phyloP scores from a whole-genome alignment of 768 basidiomycete genomes.

The Russula lepida region DNA sequence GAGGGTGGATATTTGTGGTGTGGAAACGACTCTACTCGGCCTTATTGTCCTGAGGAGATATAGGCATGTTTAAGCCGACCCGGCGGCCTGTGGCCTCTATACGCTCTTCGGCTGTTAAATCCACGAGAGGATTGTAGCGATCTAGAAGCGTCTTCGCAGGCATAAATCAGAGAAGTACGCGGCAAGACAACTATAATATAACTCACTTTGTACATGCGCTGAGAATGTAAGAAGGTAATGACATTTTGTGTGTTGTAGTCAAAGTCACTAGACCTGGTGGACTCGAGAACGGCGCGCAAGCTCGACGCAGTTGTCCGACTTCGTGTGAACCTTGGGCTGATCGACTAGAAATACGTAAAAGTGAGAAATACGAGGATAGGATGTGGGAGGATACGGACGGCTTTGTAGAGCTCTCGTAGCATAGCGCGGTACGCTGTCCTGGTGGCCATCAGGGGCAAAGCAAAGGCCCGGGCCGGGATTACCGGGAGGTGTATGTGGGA shows the following conservation, averaged over 20 bases:
- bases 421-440: conserved; percentile 40
- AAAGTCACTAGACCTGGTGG: conserved; percentile 22
- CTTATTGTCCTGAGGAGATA: conserved; percentile 30
- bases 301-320: conserved; percentile 39
- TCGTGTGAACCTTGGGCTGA: conserved; percentile 29
- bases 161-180: not conserved
- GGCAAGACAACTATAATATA: not conserved
- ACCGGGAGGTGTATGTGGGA: too few species aligned
- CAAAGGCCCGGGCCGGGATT: not conserved
- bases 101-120: conserved; percentile 72
- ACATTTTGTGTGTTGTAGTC: conserved; percentile 49
- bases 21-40: conserved; percentile 7
- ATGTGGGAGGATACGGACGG: conserved; percentile 33
- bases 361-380: conserved; percentile 3
- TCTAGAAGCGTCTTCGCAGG: conserved; percentile 59
- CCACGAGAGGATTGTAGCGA: conserved; percentile 79
- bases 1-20: not conserved
- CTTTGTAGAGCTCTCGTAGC: conserved; percentile 46
- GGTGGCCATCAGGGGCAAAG: not conserved
- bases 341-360: conserved; percentile 28
- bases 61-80: conserved; percentile 82
- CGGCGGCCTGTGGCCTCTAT: conserved; percentile 77
- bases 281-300: conserved; percentile 48
- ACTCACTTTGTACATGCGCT: conserved; percentile 68
- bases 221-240: conserved; percentile 59